phyloP scores from a whole-genome alignment of 2,329 filamentous ascomycete species.

The Saccharata proteae region DNA sequence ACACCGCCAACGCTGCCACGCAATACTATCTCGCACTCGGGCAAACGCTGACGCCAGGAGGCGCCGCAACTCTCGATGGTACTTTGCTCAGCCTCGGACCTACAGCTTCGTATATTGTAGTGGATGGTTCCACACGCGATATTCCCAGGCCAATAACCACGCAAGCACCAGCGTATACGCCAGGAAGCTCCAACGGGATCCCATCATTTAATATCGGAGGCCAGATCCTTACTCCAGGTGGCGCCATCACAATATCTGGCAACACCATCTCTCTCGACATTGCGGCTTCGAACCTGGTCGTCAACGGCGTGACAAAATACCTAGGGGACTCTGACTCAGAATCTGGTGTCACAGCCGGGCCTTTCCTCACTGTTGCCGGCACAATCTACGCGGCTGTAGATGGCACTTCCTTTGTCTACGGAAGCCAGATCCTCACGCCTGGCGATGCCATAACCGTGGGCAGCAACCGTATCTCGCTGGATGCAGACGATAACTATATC shows the following conservation, averaged over 20 bases:
- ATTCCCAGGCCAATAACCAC: slow-evolving; percentile 14
- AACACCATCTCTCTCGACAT: slow-evolving; percentile 15
- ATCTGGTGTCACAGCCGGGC: background rate
- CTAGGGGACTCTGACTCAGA: slow-evolving; percentile 9
- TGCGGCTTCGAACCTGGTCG: slow-evolving; percentile 13
- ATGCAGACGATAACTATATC: slow-evolving; percentile 7
- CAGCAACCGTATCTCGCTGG: slow-evolving; percentile 10
- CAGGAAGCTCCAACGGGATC: slow-evolving; percentile 12
- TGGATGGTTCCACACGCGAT: slow-evolving; percentile 25
- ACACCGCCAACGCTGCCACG: slow-evolving; percentile 34
- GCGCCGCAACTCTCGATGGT: slow-evolving; percentile 24
- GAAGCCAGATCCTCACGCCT: slow-evolving; percentile 17
- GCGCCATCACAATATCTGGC: slow-evolving; percentile 12
- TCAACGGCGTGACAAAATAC: slow-evolving; percentile 14
- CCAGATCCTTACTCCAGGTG: slow-evolving; percentile 14
- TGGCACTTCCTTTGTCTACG: slow-evolving; percentile 7
- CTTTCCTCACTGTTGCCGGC: slow-evolving; percentile 11
- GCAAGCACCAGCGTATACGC: slow-evolving; percentile 16
- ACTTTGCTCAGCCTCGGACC: slow-evolving; percentile 29
- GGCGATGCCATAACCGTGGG: slow-evolving; percentile 13
- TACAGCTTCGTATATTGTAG: slow-evolving; percentile 26
- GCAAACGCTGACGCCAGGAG: slow-evolving; percentile 26
- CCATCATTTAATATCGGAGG: slow-evolving; percentile 11
- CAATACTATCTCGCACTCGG: slow-evolving; percentile 31
- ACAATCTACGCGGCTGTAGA: slow-evolving; percentile 5